phyloP scores from a whole-genome alignment of 148 eudicot species.

The Euryodendron excelsum region DNA sequence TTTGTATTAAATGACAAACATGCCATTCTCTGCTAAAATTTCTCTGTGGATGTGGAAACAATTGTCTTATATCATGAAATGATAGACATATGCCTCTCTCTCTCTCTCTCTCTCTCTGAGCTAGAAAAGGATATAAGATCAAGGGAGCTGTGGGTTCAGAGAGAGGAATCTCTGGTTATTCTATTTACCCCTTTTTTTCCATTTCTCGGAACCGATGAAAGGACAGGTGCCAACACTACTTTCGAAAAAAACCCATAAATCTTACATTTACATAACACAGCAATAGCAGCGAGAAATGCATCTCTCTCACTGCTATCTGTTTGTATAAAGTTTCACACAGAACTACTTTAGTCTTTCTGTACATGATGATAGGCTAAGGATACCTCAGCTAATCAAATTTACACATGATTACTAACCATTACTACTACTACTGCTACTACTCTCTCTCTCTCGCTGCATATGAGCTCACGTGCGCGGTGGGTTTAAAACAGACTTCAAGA shows the following conservation, averaged over 20 bases:
- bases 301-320: not conserved
- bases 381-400: not conserved
- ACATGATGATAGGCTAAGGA: constrained; percentile 23
- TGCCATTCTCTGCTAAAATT: not conserved
- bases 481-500: too few relatives aligned
- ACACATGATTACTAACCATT: too few relatives aligned
- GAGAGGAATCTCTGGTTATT: constrained; percentile 1
- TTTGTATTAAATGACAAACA: too few relatives aligned
- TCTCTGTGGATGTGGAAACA: too few relatives aligned
- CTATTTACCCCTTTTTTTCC: not conserved
- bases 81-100: too few relatives aligned
- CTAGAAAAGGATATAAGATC: too few relatives aligned
- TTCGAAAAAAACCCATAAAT: too few relatives aligned
- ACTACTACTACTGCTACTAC: too few relatives aligned
- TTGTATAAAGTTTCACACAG: not conserved
- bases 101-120: too few relatives aligned
- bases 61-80: too few relatives aligned
- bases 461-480: too few relatives aligned
- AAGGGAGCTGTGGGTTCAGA: not conserved
- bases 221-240: constrained; percentile 32
- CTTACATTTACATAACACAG: not conserved
- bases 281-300: not conserved
- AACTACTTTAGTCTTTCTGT: not conserved
- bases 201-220: not conserved
- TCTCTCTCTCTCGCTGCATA: too few relatives aligned